Percentiles rank a stretch among this genome's conserved stretches.
Evolutionary conservation across 306 rosid genomes (phyloP).

Genomic region (Quercus suber): DNA sequence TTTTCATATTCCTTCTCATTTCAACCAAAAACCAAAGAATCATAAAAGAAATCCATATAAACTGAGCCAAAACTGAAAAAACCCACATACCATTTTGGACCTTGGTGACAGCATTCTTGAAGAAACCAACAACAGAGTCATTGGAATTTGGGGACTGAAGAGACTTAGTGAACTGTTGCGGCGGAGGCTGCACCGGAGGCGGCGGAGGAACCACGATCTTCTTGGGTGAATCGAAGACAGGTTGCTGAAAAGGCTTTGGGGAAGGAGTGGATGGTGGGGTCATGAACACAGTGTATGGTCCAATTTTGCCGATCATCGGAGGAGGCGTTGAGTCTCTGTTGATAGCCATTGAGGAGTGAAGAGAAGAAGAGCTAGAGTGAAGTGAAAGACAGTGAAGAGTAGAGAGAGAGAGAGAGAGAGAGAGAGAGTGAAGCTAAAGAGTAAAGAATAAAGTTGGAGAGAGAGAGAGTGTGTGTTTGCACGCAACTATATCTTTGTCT

Average conservation of each 20-base stretch:
- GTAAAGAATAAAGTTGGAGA: neutral
- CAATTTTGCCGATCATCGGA: conserved; percentile 87
- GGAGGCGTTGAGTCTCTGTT: conserved; percentile 79
- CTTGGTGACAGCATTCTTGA: conserved; percentile 70
- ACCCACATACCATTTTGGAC: conserved; percentile 68
- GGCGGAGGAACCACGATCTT: conserved; percentile 53
- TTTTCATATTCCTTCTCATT: neutral
- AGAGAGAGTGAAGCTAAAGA: conserved; percentile 1
- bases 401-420: neutral
- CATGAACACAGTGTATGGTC: conserved; percentile 97
- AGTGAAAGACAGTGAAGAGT: neutral
- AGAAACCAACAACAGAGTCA: conserved; percentile 58
- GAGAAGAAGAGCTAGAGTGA: neutral
- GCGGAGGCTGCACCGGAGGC: conserved; percentile 80
- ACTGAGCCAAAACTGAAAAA: neutral
- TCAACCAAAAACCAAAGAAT: neutral
- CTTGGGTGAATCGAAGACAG: conserved; percentile 54
- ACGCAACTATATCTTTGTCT: conserved; percentile 26
- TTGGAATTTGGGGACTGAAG: conserved; percentile 13
- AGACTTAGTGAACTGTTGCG: conserved; percentile 66
- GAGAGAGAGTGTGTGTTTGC: neutral
- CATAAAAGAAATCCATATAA: conserved; percentile 1
- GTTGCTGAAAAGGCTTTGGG: conserved; percentile 37
- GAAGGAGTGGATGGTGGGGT: conserved; percentile 86
- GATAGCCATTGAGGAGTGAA: conserved; percentile 51